These are phyloP conservation scores for Cucumis sativus DNA, from an alignment of 306 rosid genomes.

Conservation along the genomic window Cucumber_9930_V3 NC_026656.2:24065001-24065500, in stretches of 20 bases:
- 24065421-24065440: slow-evolving; percentile 34
- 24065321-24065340: slow-evolving; percentile 29
- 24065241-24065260: slow-evolving; percentile 24
- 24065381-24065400: slow-evolving; percentile 20
- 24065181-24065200: slow-evolving; percentile 34
- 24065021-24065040: not conserved
- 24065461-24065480: slow-evolving; percentile 33
- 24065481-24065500: slow-evolving; percentile 47
- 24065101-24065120: slow-evolving; percentile 8
- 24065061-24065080: not conserved
- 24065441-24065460: slow-evolving; percentile 50
- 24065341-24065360: slow-evolving; percentile 17
- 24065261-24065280: slow-evolving; percentile 34
- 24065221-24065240: slow-evolving; percentile 19
- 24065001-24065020: not conserved
- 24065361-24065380: slow-evolving; percentile 12
- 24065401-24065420: slow-evolving; percentile 24
- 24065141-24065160: slow-evolving; percentile 9
- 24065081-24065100: slow-evolving; percentile 12
- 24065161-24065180: slow-evolving; percentile 17
- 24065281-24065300: slow-evolving; percentile 25
- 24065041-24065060: not conserved
- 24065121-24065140: slow-evolving; percentile 3
- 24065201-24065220: slow-evolving; percentile 24
- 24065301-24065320: slow-evolving; percentile 61